Conservation (phyloP, 495 filamentous ascomycete species). For the Cercophora samala region DNA sequence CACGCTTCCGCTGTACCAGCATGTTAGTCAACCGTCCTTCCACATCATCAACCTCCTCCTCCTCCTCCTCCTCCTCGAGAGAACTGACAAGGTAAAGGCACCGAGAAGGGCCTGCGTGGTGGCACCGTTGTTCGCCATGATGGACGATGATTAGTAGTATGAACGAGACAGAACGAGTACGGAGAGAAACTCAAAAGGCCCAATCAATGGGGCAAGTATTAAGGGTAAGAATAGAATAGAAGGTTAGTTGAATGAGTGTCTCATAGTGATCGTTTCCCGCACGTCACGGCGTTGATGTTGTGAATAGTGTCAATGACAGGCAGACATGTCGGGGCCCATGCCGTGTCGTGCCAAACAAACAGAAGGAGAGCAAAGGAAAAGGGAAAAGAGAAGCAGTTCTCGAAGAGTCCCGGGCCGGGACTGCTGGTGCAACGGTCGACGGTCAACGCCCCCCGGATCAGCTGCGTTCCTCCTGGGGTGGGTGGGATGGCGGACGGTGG, state of each 20-base stretch:
- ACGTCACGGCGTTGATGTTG: constrained; percentile 26
- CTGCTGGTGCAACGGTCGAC: background rate
- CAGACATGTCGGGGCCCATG: constrained; percentile 24
- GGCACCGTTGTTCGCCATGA: constrained; percentile 46
- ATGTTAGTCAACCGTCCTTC: constrained; percentile 1
- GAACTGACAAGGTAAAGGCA: constrained; percentile 53
- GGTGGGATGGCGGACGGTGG: background rate
- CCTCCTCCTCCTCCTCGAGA: background rate
- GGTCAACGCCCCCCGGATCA: constrained; percentile 2
- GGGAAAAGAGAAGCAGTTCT: constrained; percentile 18
- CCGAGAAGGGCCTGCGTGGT: constrained; percentile 50
- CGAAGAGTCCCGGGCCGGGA: constrained; percentile 1
- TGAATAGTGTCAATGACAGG: constrained; percentile 28
- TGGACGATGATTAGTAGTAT: constrained; percentile 24
- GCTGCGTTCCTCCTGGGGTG: background rate
- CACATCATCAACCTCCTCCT: background rate
- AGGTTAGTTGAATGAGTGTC: constrained; percentile 30
- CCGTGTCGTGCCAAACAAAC: constrained; percentile 24
- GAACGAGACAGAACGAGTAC: constrained; percentile 31
- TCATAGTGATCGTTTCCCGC: constrained; percentile 29
- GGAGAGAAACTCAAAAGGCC: constrained; percentile 39
- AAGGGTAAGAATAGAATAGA: constrained; percentile 32
- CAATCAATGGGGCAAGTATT: constrained; percentile 53
- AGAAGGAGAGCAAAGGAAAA: constrained; percentile 23
- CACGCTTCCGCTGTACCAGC: constrained; percentile 43